Evolutionary conservation across 768 basidiomycete species (phyloP).

Genomic region (Tricholoma matsutake): DNA sequence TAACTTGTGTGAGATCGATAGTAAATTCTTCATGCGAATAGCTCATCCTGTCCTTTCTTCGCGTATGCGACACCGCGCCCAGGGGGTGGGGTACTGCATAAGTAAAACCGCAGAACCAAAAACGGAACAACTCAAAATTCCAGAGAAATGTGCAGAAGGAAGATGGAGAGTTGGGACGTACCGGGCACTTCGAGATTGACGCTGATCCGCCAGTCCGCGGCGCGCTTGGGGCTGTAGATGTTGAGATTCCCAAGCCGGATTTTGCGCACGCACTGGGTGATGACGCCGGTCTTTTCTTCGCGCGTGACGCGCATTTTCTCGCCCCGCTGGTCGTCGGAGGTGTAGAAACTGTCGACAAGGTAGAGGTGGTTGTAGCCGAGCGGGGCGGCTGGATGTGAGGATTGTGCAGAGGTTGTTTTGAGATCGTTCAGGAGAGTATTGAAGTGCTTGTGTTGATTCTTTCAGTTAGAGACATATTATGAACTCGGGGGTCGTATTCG

Average conservation of each 20-base stretch:
- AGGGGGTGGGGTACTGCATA: constrained; percentile 60
- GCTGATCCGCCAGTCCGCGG: constrained; percentile 90
- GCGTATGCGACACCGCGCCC: constrained; percentile 55
- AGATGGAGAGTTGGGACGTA: constrained; percentile 33
- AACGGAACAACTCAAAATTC: neutral
- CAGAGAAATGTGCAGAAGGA: constrained; percentile 1
- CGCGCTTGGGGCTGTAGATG: constrained; percentile 75
- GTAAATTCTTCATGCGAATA: constrained; percentile 92
- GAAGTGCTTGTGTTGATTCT: constrained; percentile 87
- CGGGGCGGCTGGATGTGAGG: constrained; percentile 51
- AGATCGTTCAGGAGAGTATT: constrained; percentile 86
- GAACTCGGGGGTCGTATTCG: constrained; percentile 8
- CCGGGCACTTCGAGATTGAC: constrained; percentile 90
- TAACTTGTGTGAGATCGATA: constrained; percentile 94
- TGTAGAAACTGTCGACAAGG: constrained; percentile 79
- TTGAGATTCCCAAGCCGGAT: constrained; percentile 85
- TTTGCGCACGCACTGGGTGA: constrained; percentile 74
- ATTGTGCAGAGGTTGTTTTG: constrained; percentile 51
- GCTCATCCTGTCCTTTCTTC: constrained; percentile 87
- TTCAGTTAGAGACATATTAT: constrained; percentile 3
- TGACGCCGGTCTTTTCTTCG: constrained; percentile 65
- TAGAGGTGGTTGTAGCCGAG: constrained; percentile 75
- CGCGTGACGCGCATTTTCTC: constrained; percentile 82
- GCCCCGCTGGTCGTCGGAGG: constrained; percentile 34
- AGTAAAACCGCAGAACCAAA: neutral